Evolutionary conservation across 805 yeast species (phyloP), one percentile per base, ranked within the genome.

Genomic region (Myxozyma monticola): DNA sequence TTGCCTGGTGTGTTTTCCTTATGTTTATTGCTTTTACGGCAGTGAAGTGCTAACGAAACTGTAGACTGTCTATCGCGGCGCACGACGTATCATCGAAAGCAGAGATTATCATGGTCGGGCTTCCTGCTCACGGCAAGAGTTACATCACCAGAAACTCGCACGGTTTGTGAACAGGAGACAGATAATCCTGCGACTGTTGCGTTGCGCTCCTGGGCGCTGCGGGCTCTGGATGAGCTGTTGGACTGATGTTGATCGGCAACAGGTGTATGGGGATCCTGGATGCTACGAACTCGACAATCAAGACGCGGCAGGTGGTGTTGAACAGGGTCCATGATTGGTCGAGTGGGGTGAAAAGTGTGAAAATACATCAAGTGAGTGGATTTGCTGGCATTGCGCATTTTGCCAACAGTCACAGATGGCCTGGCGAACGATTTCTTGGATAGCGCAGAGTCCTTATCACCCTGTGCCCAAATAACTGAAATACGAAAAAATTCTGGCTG

Each of bases 231-330:
- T 53, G 85, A 84, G 62, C 69, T 91, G 48, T 71, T 91, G 30
- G 91, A 90, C 60, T 90, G 87, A 77, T 93, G 3, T 66, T 89
- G 41, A 76, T 79, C 12, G 95, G 88, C 0, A 80, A 83, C 28
- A 97, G 98, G 1, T 82, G 90, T 4, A 96, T 91, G 6, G 99
- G 97, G 1, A 88, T 91, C 8, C 74, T 91, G 49, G 99, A 93
- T 69, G 98, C 96, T 17, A 88, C 97, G 1, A 91, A 91, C 67
- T 83, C 89, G 35, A 90, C 97, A 3, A 72, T 77, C 52, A 79
- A 76, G 40, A 79, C 96, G 61, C 76, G 99, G 59, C 74, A 73
- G 22, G 71, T 77, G 70, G 78, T 93, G 44, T 71, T 83, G 54
- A 68, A 68, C 25, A 62, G 64, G 8, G 60, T 61, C 8, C 46